Evolutionary conservation across 345 rosid species (phyloP).

Genomic region (Salix exigua): DNA sequence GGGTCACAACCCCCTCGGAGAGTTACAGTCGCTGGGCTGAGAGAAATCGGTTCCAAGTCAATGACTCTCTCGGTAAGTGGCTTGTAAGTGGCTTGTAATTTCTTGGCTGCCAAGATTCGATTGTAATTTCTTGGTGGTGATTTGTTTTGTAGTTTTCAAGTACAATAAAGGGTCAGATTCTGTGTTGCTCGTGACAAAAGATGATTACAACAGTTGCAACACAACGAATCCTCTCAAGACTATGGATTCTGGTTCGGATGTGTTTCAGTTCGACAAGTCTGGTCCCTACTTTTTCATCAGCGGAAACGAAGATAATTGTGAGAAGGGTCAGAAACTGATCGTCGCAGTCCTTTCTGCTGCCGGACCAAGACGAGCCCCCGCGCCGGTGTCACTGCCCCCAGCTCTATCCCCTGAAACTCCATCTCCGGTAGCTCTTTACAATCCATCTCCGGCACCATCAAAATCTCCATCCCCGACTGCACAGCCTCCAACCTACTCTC

Average conservation of each 20-base stretch:
- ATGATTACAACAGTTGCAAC: constrained; percentile 51
- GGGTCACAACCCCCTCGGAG: constrained; percentile 48
- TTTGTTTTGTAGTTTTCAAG: constrained; percentile 37
- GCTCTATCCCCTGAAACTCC: background rate
- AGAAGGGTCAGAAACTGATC: constrained; percentile 51
- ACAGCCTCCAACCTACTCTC: constrained; percentile 4
- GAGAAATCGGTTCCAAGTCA: constrained; percentile 48
- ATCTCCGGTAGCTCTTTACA: constrained; percentile 9
- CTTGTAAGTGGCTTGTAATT: no score
- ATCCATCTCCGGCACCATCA: background rate
- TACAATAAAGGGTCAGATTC: constrained; percentile 53
- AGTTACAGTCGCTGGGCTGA: constrained; percentile 51
- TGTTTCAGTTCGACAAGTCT: constrained; percentile 33
- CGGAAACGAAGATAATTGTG: constrained; percentile 48
- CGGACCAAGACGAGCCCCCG: constrained; percentile 2
- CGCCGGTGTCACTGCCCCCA: constrained; percentile 1
- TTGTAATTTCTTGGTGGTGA: background rate
- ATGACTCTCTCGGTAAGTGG: constrained; percentile 53
- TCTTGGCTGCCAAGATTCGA: background rate
- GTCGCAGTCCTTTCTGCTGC: constrained; percentile 44
- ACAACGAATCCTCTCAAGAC: constrained; percentile 28
- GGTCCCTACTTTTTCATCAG: constrained; percentile 62
- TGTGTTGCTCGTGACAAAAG: constrained; percentile 50
- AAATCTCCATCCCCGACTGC: background rate
- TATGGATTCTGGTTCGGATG: constrained; percentile 34